phyloP scores from a whole-genome alignment of 2,329 filamentous ascomycete genomes.

The Coleophoma crateriformis region DNA sequence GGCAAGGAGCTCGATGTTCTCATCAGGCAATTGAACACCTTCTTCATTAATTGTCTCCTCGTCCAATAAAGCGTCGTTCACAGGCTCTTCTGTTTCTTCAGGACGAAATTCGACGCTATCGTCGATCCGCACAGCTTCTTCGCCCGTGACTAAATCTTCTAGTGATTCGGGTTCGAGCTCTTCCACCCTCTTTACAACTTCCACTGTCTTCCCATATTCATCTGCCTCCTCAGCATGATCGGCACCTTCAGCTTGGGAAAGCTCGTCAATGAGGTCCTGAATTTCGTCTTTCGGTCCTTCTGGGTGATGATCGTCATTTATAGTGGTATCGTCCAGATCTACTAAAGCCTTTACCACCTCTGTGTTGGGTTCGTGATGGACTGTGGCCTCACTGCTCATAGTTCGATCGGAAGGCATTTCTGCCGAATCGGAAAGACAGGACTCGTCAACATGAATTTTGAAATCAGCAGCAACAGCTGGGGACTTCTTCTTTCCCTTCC shows the following conservation, averaged over 20 bases:
- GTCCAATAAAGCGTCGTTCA: not conserved
- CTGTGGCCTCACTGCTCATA: slow-evolving; percentile 16
- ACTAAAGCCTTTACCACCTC: not conserved
- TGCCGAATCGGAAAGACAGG: slow-evolving; percentile 16
- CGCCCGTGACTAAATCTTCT: not conserved
- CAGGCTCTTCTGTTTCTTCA: not conserved
- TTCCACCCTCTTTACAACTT: not conserved
- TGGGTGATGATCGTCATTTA: not conserved
- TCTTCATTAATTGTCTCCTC: not conserved
- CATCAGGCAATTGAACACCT: not conserved
- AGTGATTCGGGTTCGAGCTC: not conserved
- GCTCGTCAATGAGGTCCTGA: slow-evolving; percentile 1
- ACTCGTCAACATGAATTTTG: slow-evolving; percentile 24
- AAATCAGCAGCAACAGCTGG: slow-evolving; percentile 14
- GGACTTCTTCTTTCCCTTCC: slow-evolving; percentile 5
- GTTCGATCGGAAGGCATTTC: slow-evolving; percentile 15
- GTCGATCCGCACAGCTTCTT: not conserved
- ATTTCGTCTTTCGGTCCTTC: not conserved
- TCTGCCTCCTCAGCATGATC: not conserved
- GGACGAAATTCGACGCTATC: not conserved
- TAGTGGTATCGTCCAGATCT: not conserved
- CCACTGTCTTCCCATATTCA: not conserved
- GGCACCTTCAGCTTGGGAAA: not conserved
- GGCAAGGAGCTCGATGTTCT: not conserved
- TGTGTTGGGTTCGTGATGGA: slow-evolving; percentile 12